phyloP scores from a whole-genome alignment of 2,329 filamentous ascomycete genomes.

The Penicillium sclerotiorum region DNA sequence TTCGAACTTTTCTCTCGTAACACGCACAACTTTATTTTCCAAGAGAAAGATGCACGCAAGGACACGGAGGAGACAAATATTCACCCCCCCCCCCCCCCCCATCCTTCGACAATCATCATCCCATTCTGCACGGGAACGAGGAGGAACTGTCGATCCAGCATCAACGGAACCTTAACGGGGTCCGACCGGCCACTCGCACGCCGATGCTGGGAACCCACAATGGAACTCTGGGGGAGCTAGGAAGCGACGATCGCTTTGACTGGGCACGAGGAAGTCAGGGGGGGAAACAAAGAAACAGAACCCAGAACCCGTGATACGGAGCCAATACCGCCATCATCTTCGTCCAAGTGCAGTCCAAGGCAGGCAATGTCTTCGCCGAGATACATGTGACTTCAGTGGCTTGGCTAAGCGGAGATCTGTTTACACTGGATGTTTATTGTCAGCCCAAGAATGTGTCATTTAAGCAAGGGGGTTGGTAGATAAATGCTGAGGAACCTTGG shows the following conservation, averaged over 20 bases:
- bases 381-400: slow-evolving; percentile 7
- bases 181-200: slow-evolving; percentile 2
- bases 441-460: slow-evolving; percentile 19
- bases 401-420: slow-evolving; percentile 6
- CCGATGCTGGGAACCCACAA: slow-evolving; percentile 7
- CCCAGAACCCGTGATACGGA: not conserved
- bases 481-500: too few relatives aligned
- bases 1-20: too few relatives aligned
- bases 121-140: slow-evolving; percentile 10
- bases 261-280: slow-evolving; percentile 6
- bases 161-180: slow-evolving; percentile 6
- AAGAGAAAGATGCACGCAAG: too few relatives aligned
- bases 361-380: not conserved
- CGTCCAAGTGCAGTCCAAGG: too few relatives aligned
- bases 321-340: not conserved
- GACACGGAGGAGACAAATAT: too few relatives aligned
- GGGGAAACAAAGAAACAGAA: not conserved
- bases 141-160: slow-evolving; percentile 15
- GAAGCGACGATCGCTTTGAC: not conserved
- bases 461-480: not conserved
- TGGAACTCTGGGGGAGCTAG: slow-evolving; percentile 4
- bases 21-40: too few relatives aligned
- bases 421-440: slow-evolving; percentile 12
- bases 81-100: too few relatives aligned
- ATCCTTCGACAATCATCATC: not conserved